Conservation (phyloP, 73 alveolate genomes). For the Breviolum minutum region DNA sequence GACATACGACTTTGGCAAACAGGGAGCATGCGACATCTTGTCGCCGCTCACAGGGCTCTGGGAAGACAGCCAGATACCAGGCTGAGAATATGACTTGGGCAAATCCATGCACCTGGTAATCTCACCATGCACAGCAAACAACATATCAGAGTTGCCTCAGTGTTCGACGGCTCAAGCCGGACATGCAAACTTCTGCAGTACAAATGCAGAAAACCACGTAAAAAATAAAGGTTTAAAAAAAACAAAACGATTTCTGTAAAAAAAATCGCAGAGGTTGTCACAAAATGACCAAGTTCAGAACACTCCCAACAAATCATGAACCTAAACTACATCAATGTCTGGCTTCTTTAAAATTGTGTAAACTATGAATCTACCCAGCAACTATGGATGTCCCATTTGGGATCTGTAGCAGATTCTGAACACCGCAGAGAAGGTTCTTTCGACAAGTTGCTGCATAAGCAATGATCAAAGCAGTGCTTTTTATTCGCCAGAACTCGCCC, state of each 20-base stretch:
- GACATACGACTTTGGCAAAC: too few relatives aligned
- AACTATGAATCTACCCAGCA: too few relatives aligned
- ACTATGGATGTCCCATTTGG: too few relatives aligned
- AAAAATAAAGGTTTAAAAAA: too few relatives aligned
- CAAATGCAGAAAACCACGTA: not conserved
- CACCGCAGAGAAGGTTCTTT: not conserved
- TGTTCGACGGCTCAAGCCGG: not conserved
- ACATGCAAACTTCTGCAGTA: not conserved
- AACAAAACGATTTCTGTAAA: too few relatives aligned
- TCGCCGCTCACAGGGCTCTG: not conserved
- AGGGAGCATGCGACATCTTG: conserved; percentile 13
- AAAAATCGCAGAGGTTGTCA: too few relatives aligned
- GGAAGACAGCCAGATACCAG: conserved; percentile 33
- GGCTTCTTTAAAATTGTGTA: too few relatives aligned
- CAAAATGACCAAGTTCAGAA: too few relatives aligned
- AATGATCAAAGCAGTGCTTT: conserved; percentile 7
- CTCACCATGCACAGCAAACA: conserved; percentile 44
- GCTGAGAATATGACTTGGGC: conserved; percentile 38
- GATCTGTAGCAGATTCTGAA: not conserved
- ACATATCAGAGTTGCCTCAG: conserved; percentile 1
- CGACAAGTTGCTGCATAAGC: not conserved
- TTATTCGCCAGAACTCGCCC: conserved; percentile 26
- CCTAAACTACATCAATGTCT: too few relatives aligned
- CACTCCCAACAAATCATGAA: too few relatives aligned
- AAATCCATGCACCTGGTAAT: conserved; percentile 40